Percentiles rank a stretch among this genome's conserved stretches.
phyloP scores from a whole-genome alignment of 331 rosid species.

The Spiraea crenata region DNA sequence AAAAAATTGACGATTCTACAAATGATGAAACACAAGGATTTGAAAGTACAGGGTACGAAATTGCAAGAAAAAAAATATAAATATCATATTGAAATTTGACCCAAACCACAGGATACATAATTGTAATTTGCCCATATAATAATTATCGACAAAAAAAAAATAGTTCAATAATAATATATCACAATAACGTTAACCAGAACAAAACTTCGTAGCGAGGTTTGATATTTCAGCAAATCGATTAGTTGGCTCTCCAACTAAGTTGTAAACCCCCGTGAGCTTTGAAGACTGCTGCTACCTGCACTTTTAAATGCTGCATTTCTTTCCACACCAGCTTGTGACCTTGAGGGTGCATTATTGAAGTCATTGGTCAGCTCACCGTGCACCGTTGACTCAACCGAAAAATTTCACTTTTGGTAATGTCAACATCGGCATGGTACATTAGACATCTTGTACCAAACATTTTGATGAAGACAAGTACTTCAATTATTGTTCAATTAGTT shows the following conservation, averaged over 20 bases:
- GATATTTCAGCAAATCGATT: background rate
- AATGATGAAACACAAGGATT: too few species aligned
- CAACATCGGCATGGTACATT: background rate
- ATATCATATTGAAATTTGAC: too few species aligned
- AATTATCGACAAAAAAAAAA: background rate
- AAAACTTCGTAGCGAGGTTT: background rate
- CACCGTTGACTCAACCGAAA: constrained; percentile 15
- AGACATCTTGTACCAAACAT: background rate
- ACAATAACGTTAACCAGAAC: constrained; percentile 31
- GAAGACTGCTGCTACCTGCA: constrained; percentile 15
- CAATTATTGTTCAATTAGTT: background rate
- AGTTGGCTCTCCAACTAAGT: background rate
- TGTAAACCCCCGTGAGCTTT: constrained; percentile 3
- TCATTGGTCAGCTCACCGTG: constrained; percentile 28
- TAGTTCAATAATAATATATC: constrained; percentile 9
- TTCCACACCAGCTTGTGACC: background rate
- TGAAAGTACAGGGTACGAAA: too few species aligned
- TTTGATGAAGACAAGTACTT: background rate
- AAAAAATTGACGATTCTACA: too few species aligned
- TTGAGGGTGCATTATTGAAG: too few species aligned
- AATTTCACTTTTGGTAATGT: background rate
- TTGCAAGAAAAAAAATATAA: too few species aligned
- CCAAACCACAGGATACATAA: too few species aligned
- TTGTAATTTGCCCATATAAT: too few species aligned
- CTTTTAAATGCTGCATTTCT: constrained; percentile 27